Evolutionary conservation across 164 flowering plant genomes (phyloP).

Genomic region (Sextonia rubra): DNA sequence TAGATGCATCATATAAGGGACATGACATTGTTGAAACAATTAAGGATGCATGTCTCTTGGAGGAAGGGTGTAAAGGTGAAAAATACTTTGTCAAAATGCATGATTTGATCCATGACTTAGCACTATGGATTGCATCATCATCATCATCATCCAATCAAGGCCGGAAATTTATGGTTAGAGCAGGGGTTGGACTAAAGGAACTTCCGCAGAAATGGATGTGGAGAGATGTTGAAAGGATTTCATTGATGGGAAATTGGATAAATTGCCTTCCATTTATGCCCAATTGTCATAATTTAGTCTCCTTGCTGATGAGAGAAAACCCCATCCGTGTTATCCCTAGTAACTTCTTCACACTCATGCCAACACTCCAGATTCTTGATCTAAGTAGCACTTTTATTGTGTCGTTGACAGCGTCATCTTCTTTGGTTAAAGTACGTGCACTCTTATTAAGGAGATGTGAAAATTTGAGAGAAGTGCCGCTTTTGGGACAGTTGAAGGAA

Average conservation of each 20-base stretch:
- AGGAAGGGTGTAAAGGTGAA: neutral
- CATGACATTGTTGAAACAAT: neutral
- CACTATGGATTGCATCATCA: conserved; percentile 4
- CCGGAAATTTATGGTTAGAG: neutral
- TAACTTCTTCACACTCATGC: conserved; percentile 5
- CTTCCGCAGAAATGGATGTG: neutral
- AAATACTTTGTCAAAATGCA: neutral
- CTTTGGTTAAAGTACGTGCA: neutral
- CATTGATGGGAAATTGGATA: neutral
- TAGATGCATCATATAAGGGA: neutral
- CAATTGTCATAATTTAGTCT: neutral
- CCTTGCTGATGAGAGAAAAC: neutral
- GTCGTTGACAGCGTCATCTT: neutral
- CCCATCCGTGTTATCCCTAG: neutral
- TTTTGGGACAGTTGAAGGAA: neutral
- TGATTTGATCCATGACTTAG: conserved; percentile 5
- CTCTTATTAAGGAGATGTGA: neutral
- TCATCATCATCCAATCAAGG: neutral
- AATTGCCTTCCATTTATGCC: neutral
- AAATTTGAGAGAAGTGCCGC: neutral
- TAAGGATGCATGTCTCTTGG: conserved; percentile 7
- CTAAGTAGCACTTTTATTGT: neutral
- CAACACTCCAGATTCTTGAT: conserved; percentile 1
- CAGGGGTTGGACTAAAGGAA: neutral
- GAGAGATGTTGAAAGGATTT: conserved; percentile 1